phyloP scores from a whole-genome alignment of 2,329 filamentous ascomycete species.

The Aspergillus candidus region DNA sequence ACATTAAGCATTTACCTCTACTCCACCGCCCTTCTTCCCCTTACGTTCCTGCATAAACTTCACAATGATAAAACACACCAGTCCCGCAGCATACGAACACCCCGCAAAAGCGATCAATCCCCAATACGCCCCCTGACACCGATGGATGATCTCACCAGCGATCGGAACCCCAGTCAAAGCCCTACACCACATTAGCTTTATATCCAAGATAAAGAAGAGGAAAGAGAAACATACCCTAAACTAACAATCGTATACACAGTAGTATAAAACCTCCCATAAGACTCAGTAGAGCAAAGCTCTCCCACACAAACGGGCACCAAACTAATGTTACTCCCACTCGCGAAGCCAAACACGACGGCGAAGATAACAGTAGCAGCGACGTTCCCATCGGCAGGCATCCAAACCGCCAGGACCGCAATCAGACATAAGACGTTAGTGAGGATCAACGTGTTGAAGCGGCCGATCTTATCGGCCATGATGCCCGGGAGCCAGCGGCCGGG shows the following conservation, averaged over 20 bases:
- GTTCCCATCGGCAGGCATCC: conserved; percentile 21
- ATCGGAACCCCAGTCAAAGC: conserved; percentile 24
- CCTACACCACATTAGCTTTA: background rate
- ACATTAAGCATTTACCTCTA: background rate
- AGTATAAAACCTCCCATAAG: conserved; percentile 38
- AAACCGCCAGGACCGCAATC: conserved; percentile 21
- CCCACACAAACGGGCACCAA: conserved; percentile 41
- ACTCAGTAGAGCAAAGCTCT: conserved; percentile 39
- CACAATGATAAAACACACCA: conserved; percentile 15
- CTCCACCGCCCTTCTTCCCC: background rate
- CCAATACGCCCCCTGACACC: conserved; percentile 23
- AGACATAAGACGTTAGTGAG: conserved; percentile 21
- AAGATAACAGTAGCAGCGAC: conserved; percentile 16
- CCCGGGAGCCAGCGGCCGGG: conserved; percentile 20
- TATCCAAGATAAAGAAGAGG: background rate
- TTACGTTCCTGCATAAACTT: conserved; percentile 30
- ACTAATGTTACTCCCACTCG: conserved; percentile 33
- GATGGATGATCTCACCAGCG: conserved; percentile 24
- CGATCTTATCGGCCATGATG: conserved; percentile 19
- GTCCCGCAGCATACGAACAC: conserved; percentile 15
- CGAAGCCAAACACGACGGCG: conserved; percentile 30
- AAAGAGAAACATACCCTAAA: conserved; percentile 12
- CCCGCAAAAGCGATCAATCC: conserved; percentile 20
- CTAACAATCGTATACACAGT: conserved; percentile 30
- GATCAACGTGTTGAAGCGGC: conserved; percentile 25